Conservation (phyloP, 129 eudicot genomes). For the Flaveria bidentis region DNA sequence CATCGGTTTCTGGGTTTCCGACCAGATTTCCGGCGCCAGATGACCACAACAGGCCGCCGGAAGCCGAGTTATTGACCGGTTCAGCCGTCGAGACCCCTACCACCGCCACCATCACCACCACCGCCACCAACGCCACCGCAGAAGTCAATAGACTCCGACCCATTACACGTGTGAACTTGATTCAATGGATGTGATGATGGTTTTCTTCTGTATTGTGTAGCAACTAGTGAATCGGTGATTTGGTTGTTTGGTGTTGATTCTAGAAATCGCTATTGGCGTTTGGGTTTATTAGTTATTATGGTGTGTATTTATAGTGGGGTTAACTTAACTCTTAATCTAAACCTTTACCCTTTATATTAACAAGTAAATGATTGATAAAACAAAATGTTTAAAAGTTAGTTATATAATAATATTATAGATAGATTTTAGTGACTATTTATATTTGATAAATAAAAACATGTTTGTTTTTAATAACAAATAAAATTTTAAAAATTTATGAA, state of each 20-base stretch:
- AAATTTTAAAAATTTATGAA: too few species aligned
- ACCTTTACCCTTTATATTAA: too few species aligned
- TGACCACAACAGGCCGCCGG: constrained; percentile 55
- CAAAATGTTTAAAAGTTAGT: too few species aligned
- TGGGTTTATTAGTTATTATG: not conserved
- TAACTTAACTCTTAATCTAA: too few species aligned
- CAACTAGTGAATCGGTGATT: not conserved
- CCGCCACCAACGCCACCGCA: not conserved
- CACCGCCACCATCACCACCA: not conserved
- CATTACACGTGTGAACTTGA: constrained; percentile 21
- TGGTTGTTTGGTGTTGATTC: not conserved
- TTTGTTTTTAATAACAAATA: too few species aligned
- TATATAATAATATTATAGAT: too few species aligned
- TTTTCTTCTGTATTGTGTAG: not conserved
- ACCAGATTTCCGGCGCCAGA: constrained; percentile 50
- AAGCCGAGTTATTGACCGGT: constrained; percentile 48
- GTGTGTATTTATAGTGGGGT: not conserved
- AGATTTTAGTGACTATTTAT: too few species aligned
- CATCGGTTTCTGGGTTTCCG: constrained; percentile 40
- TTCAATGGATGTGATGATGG: not conserved
- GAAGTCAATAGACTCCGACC: constrained; percentile 25
- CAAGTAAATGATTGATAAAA: too few species aligned
- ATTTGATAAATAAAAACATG: too few species aligned
- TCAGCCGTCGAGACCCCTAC: constrained; percentile 35
- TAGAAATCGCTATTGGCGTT: not conserved